Conservation (phyloP, 768 basidiomycete genomes). For the Ramaria rubella region DNA sequence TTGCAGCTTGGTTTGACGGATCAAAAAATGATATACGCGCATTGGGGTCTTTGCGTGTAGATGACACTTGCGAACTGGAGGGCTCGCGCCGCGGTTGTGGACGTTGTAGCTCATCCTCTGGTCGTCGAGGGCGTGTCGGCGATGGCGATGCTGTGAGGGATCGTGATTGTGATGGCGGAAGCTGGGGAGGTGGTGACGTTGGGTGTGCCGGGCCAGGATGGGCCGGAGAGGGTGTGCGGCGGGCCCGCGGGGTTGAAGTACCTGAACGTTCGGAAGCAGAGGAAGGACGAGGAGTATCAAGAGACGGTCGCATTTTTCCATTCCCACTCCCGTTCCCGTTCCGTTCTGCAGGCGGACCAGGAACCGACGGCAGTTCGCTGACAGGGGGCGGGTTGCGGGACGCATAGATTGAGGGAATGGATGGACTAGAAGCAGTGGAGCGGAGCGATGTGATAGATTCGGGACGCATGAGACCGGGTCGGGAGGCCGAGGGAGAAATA, state of each 20-base stretch:
- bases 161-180: not conserved
- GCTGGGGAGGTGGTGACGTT: not conserved
- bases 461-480: not conserved
- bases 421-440: not conserved
- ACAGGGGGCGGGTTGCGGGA: not conserved
- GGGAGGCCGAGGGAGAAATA: not conserved
- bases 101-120: conserved; percentile 10
- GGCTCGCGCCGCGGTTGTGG: conserved; percentile 20
- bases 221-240: not conserved
- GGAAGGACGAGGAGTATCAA: not conserved
- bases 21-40: conserved; percentile 80
- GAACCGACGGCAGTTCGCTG: not conserved
- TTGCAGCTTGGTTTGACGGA: conserved; percentile 62
- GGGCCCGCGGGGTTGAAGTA: not conserved
- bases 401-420: not conserved
- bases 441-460: not conserved
- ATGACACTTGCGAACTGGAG: conserved; percentile 24
- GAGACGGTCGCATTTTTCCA: not conserved
- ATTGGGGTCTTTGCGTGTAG: conserved; percentile 51
- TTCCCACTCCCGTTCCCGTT: not conserved
- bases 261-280: not conserved
- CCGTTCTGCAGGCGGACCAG: not conserved
- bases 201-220: not conserved
- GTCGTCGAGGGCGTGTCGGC: not conserved
- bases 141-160: not conserved